phyloP scores from a whole-genome alignment of 2,329 filamentous ascomycete species.

The Neurospora crassa region DNA sequence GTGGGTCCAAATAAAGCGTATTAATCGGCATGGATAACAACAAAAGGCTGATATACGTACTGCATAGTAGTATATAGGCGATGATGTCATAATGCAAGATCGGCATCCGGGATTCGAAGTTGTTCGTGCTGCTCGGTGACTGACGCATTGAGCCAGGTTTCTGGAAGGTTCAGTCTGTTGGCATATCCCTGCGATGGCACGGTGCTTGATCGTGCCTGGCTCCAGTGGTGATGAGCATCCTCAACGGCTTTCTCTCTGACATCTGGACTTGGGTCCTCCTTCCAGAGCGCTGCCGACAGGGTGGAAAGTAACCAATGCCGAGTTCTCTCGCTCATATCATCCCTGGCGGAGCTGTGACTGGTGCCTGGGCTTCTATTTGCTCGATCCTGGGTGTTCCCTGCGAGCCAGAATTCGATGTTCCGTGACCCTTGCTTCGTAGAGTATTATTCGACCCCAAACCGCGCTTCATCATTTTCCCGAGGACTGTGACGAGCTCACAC shows the following conservation, averaged over 20 bases:
- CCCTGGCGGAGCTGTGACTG: neutral
- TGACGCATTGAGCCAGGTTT: neutral
- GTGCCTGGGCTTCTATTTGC: conserved; percentile 2
- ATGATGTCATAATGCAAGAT: neutral
- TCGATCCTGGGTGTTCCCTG: conserved; percentile 16
- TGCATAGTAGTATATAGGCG: neutral
- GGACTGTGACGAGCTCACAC: conserved; percentile 73
- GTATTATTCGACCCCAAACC: conserved; percentile 38
- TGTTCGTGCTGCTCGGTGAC: neutral
- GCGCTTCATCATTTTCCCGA: conserved; percentile 83
- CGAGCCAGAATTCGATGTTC: conserved; percentile 20
- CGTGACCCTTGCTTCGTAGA: conserved; percentile 24
- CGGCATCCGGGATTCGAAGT: neutral
- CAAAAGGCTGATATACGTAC: neutral
- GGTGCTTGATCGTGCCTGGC: neutral
- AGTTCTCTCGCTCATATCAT: neutral
- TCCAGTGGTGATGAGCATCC: neutral
- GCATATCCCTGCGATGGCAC: neutral
- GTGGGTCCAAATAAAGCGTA: neutral
- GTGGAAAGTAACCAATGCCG: neutral
- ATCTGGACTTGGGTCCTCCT: neutral
- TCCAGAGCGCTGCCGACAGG: neutral
- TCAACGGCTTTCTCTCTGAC: neutral
- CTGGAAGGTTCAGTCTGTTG: neutral
- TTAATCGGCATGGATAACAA: neutral